Base-by-base conservation (phyloP, 2,329 filamentous ascomycete species). In the Fusarium sp. region DNA sequence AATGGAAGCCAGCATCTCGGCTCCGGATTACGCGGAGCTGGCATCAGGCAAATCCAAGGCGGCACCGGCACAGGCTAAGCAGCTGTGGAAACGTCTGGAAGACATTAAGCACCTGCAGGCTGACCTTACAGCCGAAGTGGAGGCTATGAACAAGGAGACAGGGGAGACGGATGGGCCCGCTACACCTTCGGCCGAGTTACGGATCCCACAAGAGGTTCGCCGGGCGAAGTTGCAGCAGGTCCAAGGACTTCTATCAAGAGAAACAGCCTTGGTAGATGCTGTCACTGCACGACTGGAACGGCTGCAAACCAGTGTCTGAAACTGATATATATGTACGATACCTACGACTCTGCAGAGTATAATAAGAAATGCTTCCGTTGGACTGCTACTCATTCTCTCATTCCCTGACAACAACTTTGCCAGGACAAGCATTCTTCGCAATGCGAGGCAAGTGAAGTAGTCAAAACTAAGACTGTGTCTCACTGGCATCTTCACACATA, bases 181-280 rank as follows among this genome's bases (percentile, higher is more conserved):
- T 41, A 79, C 83, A 61, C 70, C 70, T 42, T 69, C 73, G 31
- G 81, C 82, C 50, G 84, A 86, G 66, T 74, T 89, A 56, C 83
- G 85, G 71, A 89, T 92, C 60, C 88, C 90, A 18, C 82, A 86
- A 26, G 89, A 91, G 61, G 86, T 92, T 65, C 86, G 90, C 65
- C 88, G 86, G 81, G 87, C 85, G 56, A 92, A 92, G 81, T 81
- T 93, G 72, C 85, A 85, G 63, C 88, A 92, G 78, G 89, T 93
- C 28, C 89, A 89, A 81, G 82, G 82, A 33, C 80, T 93, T 67
- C 81, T 94, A 72, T 90, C 91, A 64, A 84, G 91, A 33, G 91
- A 94, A 81, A 88, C 88, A 51, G 90, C 90, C 10, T 80, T 93
- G 75, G 89, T 93, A 12, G 91, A 93, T 74, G 91, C 89, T 28